phyloP scores from a whole-genome alignment of 805 yeast genomes.

The Danielia oregonensis region DNA sequence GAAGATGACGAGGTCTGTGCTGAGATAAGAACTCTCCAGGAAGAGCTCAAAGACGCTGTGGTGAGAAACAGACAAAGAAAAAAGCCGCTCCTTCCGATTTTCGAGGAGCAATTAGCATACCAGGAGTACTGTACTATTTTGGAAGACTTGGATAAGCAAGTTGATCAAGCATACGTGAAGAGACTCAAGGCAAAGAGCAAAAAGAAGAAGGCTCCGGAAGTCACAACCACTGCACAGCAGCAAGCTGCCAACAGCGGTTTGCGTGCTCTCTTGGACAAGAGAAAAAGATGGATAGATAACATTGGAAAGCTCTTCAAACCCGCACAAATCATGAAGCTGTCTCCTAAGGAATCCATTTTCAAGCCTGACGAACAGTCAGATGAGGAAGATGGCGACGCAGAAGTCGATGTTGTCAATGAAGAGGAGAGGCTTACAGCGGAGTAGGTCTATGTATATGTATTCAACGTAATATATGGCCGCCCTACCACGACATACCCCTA shows the following conservation, averaged over 20 bases:
- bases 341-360: conserved; percentile 64
- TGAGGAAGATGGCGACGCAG: conserved; percentile 31
- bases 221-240: conserved; percentile 44
- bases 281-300: conserved; percentile 81
- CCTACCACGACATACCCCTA: conserved; percentile 29
- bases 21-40: conserved; percentile 73
- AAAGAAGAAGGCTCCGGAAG: conserved; percentile 45
- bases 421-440: conserved; percentile 7
- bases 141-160: conserved; percentile 94
- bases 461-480: not conserved
- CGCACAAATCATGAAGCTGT: conserved; percentile 66
- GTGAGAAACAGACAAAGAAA: conserved; percentile 66
- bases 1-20: conserved; percentile 94
- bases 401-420: conserved; percentile 20
- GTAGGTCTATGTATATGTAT: conserved; percentile 3
- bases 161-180: conserved; percentile 88
- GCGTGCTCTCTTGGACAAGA: conserved; percentile 76
- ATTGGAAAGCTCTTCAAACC: conserved; percentile 82
- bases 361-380: conserved; percentile 29
- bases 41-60: conserved; percentile 57
- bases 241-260: conserved; percentile 76
- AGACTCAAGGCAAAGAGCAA: conserved; percentile 72
- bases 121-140: conserved; percentile 87
- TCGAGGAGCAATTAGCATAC: conserved; percentile 90
- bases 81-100: conserved; percentile 58